Evolutionary conservation across 1,284 basidiomycete genomes (phyloP), one percentile per base, ranked within the genome.

Genomic region (Trametes versicolor): DNA sequence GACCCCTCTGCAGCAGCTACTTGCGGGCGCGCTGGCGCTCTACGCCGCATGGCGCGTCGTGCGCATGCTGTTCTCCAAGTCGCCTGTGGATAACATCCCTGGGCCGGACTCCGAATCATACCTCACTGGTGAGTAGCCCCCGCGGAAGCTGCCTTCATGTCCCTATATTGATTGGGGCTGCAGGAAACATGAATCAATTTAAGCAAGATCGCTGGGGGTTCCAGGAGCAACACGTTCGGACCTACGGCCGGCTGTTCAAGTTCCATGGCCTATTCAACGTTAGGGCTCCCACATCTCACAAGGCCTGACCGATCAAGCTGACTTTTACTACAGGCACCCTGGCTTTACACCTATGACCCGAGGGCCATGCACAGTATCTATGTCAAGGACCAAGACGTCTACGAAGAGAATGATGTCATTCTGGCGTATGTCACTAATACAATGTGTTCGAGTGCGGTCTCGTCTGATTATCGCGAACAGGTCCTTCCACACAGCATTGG

Each of bases 311-410:
- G 19, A n/a, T n/a, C 25, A 27, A 17, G 9, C 53, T 45, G 6
- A 56, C 3, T n/a, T 45, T 32, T 12, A 6, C 12, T 41, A 4
- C 25, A 67, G 62, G 37, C 55, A 7, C 21, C 37, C 23, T 55
- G 50, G 50, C 49, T 64, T 5, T 64, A 53, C 37, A 56, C 59
- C 19, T 62, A 49, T 29, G 68, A 71, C 34, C 62, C 70, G 2
- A 47, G 60, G 39, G 67, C 70, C 2, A 27, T 71, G 19, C 63
- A 71, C 49, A 64, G 59, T 50, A 66, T 71, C 48, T 54, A 50
- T 25, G 61, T 71, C 50, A 71, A 71, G 25, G 70, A 71, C n/a
- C 70, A 69, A 21, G 64, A 71, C n/a, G 37, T 58, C 7, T 69
- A 53, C 59, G 27, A 48, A 12, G 74, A 77, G 58, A 66, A 27